Conservation (phyloP, 768 basidiomycete species). For the Leucocoprinus leucothites region DNA sequence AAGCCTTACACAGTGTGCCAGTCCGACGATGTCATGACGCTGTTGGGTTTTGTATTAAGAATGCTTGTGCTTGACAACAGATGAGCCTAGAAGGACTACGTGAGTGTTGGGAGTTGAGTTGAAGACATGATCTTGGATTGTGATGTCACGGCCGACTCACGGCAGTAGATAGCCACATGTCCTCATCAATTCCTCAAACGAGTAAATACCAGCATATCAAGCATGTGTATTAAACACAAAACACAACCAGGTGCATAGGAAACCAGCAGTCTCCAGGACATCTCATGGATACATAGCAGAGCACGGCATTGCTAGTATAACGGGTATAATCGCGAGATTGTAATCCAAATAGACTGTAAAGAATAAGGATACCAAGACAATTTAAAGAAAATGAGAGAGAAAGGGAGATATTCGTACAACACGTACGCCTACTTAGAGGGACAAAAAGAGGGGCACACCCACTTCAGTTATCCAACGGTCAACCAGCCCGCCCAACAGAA, state of each 20-base stretch:
- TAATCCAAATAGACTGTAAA: constrained; percentile 5
- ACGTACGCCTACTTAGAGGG: background rate
- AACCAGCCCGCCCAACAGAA: constrained; percentile 8
- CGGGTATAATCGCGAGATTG: constrained; percentile 5
- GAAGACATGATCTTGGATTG: background rate
- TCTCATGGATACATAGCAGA: background rate
- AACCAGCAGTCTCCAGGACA: constrained; percentile 7
- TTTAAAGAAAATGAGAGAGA: background rate
- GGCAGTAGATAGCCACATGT: too few species aligned
- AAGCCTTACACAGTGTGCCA: constrained; percentile 24
- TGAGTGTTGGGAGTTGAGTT: background rate
- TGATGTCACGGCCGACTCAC: constrained; percentile 13
- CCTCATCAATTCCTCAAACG: background rate
- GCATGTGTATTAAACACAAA: background rate
- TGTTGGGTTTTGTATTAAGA: background rate
- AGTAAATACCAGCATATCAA: background rate
- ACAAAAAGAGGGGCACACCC: background rate
- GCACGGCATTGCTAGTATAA: background rate
- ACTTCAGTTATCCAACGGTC: constrained; percentile 3
- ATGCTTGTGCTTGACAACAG: background rate
- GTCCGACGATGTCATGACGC: constrained; percentile 15
- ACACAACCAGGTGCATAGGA: background rate
- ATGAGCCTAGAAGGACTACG: background rate
- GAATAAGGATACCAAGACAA: constrained; percentile 6
- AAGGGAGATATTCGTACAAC: background rate